These are phyloP conservation scores for Paraphoma chrysanthemicola DNA, from an alignment of 2,329 filamentous ascomycete genomes.

Conservation along the genomic window DNA sequence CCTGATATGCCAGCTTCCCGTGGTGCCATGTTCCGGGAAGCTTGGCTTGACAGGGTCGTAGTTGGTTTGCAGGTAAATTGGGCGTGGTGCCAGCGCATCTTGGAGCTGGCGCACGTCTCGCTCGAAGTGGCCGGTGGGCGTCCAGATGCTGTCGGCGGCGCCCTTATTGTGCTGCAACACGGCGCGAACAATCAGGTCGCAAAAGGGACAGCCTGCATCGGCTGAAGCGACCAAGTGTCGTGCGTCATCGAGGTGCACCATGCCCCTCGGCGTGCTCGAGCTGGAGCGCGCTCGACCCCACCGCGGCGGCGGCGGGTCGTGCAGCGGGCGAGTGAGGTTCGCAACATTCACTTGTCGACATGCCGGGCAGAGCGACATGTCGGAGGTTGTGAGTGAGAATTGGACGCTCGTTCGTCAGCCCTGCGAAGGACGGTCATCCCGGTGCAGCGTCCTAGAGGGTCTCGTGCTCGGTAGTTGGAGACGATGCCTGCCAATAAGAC, in stretches of 20 bases:
- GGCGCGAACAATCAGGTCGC: slow-evolving; percentile 20
- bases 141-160: not conserved
- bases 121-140: slow-evolving; percentile 4
- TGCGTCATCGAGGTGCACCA: slow-evolving; percentile 23
- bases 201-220: slow-evolving; percentile 22
- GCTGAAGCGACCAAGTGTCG: slow-evolving; percentile 18
- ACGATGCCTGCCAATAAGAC: slow-evolving; percentile 19
- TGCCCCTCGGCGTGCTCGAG: slow-evolving; percentile 19
- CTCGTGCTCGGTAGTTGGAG: slow-evolving; percentile 16
- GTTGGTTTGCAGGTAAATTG: slow-evolving; percentile 27
- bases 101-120: slow-evolving; percentile 12
- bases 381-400: not conserved
- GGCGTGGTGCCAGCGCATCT: slow-evolving; percentile 13
- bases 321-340: slow-evolving; percentile 16
- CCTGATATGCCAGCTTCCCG: slow-evolving; percentile 17
- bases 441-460: slow-evolving; percentile 11
- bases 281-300: slow-evolving; percentile 17
- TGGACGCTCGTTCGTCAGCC: not conserved
- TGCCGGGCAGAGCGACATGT: slow-evolving; percentile 26
- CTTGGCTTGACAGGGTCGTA: slow-evolving; percentile 13
- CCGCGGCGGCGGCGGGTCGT: slow-evolving; percentile 21
- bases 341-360: slow-evolving; percentile 18
- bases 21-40: slow-evolving; percentile 21
- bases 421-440: slow-evolving; percentile 10
- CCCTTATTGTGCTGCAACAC: slow-evolving; percentile 18